phyloP scores from a whole-genome alignment of 441 rosid genomes.

The Brassica balearica region DNA sequence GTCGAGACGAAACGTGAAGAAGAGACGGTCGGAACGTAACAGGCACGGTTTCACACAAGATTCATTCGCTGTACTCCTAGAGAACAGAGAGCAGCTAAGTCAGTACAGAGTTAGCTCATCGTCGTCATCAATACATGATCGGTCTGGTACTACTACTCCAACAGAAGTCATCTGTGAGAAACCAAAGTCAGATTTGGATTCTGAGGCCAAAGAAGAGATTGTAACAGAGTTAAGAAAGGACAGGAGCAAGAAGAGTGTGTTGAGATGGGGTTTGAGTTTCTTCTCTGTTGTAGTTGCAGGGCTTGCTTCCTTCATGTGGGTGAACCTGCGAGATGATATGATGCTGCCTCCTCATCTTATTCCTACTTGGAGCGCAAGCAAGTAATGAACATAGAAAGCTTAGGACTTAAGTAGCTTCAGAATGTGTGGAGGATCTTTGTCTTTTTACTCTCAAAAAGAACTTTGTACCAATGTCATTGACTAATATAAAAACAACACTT shows the following conservation, averaged over 20 bases:
- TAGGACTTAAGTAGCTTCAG: slow-evolving; percentile 11
- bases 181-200: slow-evolving; percentile 8
- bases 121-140: slow-evolving; percentile 64
- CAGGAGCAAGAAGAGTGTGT: slow-evolving; percentile 34
- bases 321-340: slow-evolving; percentile 26
- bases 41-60: slow-evolving; percentile 54
- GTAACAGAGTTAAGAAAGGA: background rate
- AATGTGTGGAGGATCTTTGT: background rate
- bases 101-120: slow-evolving; percentile 54
- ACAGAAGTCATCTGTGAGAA: slow-evolving; percentile 37
- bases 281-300: slow-evolving; percentile 40
- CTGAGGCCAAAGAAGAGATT: slow-evolving; percentile 27
- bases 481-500: too few species aligned
- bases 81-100: slow-evolving; percentile 46
- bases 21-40: slow-evolving; percentile 48
- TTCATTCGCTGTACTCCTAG: slow-evolving; percentile 47
- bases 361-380: slow-evolving; percentile 33
- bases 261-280: slow-evolving; percentile 34
- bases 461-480: too few species aligned
- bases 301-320: slow-evolving; percentile 33
- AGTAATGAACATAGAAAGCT: background rate
- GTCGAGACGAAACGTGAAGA: slow-evolving; percentile 59
- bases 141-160: slow-evolving; percentile 46
- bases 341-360: slow-evolving; percentile 38
- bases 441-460: too few species aligned